These are phyloP conservation scores for Penicillium janthinellum DNA, from an alignment of 2,329 filamentous ascomycete genomes.

Conservation along the genomic window DNA sequence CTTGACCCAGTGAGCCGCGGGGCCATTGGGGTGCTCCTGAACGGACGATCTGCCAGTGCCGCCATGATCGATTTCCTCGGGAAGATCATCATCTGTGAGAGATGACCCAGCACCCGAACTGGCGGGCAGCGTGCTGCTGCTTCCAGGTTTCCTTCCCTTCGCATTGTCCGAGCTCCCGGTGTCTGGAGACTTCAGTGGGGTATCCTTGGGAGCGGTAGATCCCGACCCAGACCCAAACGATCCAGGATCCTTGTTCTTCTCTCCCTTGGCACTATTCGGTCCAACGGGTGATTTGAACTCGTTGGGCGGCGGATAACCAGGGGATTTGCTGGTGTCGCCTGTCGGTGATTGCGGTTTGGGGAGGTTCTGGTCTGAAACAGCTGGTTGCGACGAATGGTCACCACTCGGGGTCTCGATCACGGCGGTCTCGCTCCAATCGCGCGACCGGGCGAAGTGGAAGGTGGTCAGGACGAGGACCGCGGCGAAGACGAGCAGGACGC, in stretches of 20 bases:
- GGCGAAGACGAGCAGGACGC: slow-evolving; percentile 49
- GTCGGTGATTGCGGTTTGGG: slow-evolving; percentile 7
- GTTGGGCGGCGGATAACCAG: slow-evolving; percentile 4
- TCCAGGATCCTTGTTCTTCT: not conserved
- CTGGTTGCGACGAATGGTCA: slow-evolving; percentile 7
- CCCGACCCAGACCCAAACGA: slow-evolving; percentile 7
- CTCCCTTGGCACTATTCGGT: slow-evolving; percentile 3
- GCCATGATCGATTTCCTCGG: slow-evolving; percentile 32
- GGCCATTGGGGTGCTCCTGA: slow-evolving; percentile 22
- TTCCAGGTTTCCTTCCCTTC: slow-evolving; percentile 2
- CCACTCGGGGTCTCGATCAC: slow-evolving; percentile 15
- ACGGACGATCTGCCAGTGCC: slow-evolving; percentile 40
- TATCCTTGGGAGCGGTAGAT: not conserved
- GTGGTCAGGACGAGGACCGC: slow-evolving; percentile 48
- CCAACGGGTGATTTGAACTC: not conserved
- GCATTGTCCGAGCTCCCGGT: slow-evolving; percentile 9
- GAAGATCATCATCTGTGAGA: not conserved
- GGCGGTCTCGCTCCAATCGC: slow-evolving; percentile 35
- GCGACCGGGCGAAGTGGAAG: slow-evolving; percentile 54
- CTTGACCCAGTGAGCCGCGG: slow-evolving; percentile 69
- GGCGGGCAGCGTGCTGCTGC: not conserved
- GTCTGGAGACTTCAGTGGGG: slow-evolving; percentile 6
- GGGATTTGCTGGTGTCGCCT: slow-evolving; percentile 16
- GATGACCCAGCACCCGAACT: too few relatives aligned
- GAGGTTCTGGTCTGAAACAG: slow-evolving; percentile 9